Evolutionary conservation across 306 rosid species (phyloP).

Genomic region (Cucurbita argyrosperma): DNA sequence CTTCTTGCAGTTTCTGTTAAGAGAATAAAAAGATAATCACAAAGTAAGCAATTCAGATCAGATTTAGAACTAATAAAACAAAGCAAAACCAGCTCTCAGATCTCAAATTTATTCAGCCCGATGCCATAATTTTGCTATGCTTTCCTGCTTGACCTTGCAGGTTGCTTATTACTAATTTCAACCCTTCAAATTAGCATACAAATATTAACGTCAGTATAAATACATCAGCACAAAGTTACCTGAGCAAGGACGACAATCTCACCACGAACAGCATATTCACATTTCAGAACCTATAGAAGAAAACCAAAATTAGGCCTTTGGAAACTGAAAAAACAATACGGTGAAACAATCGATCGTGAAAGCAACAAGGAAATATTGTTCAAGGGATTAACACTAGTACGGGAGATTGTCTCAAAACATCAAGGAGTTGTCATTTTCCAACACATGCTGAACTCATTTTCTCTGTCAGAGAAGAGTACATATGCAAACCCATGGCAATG

Average conservation of each 20-base stretch:
- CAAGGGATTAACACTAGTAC: not conserved
- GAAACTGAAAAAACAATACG: not conserved
- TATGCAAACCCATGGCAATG: not conserved
- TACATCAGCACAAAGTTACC: slow-evolving; percentile 23
- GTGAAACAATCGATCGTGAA: not conserved
- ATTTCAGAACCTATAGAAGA: slow-evolving; percentile 52
- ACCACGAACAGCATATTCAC: slow-evolving; percentile 98
- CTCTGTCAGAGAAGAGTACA: not conserved
- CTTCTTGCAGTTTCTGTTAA: slow-evolving; percentile 59
- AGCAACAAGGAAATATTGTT: not conserved
- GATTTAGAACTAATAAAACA: not conserved
- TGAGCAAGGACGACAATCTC: slow-evolving; percentile 84
- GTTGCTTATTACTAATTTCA: not conserved
- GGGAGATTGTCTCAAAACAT: not conserved
- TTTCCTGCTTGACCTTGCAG: not conserved
- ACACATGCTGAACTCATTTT: not conserved
- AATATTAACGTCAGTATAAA: not conserved
- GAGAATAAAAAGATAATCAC: not conserved
- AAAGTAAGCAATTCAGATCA: not conserved
- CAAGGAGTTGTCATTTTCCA: not conserved
- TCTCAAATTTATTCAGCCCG: not conserved
- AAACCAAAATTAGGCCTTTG: not conserved
- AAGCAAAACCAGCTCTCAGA: not conserved
- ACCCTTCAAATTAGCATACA: not conserved
- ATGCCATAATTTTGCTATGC: not conserved